Evolutionary conservation across 2,329 filamentous ascomycete species (phyloP), one percentile per base, ranked within the genome.

Genomic region (Trichoderma afroharzianum): DNA sequence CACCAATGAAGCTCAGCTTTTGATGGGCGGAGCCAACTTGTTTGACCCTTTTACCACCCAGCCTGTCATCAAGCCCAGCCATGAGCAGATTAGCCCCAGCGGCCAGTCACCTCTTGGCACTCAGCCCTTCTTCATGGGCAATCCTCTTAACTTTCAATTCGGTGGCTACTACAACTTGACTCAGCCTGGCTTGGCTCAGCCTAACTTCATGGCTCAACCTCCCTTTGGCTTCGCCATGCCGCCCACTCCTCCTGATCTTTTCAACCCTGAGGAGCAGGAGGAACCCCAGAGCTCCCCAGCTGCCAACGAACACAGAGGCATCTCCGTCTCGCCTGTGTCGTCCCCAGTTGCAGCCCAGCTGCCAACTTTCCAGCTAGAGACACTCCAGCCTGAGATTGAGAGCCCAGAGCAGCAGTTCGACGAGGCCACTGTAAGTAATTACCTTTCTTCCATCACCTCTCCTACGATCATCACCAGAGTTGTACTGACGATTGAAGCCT

Each of bases 361-460:
- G 15, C 32, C 24, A 0, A 6, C 50, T 1, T 43, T 58, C 8
- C 63, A 67, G 4, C 63, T 21, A 3, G 47, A 66, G 28, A 24
- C 21, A 15, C 21, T 55, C 21, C 63, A 24, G 21, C 30, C 55
- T 2, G 36, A 18, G 18, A 36, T 32, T 4, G 58, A 59, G 18
- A 63, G 28, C 30, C 68, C 68, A 7, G 59, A 39, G 9, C 30
- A 53, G 32, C 36, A 43, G 36, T 4, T 63, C 18, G 47, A 32
- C 47, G 61, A 59, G n/a, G 26, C 57, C 50, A 58, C n/a, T 43
- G 68, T 67, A 28, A 71, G 68, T 71, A 61, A 18, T 8, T 9
- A 11, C 39, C 28, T 11, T 36, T 55, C 63, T 30, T 63, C 61
- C 28, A 12, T 47, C 50, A 2, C 26, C 58, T 33, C 3, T 8